Evolutionary conservation across 805 yeast genomes (phyloP).

Genomic region (Wickerhamia fluorescens): DNA sequence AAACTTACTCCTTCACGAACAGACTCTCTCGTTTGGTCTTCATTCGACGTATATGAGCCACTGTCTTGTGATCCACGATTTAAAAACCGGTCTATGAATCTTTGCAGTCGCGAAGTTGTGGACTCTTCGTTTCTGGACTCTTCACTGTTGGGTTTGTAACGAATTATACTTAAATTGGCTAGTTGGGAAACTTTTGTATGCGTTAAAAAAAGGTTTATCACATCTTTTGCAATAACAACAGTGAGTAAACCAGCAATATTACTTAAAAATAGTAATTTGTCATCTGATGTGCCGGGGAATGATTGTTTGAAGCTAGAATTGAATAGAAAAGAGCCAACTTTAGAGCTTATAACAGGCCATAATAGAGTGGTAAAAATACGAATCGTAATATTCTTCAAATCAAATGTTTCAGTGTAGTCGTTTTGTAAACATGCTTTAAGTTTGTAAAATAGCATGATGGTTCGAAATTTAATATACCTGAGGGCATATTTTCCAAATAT

Average conservation of each 20-base stretch:
- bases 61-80: no score
- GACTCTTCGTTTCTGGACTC: no score
- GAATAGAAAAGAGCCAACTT: conserved; percentile 18
- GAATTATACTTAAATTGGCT: no score
- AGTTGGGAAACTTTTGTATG: conserved; percentile 23
- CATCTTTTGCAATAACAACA: conserved; percentile 31
- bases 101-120: no score
- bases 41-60: no score
- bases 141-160: no score
- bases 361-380: conserved; percentile 25
- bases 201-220: conserved; percentile 21
- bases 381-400: conserved; percentile 17
- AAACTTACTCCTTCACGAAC: no score
- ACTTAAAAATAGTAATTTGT: conserved; percentile 18
- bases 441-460: no score
- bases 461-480: no score
- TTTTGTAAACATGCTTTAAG: conserved; percentile 26
- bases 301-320: conserved; percentile 11
- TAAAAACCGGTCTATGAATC: no score
- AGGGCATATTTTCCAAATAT: no score
- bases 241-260: conserved; percentile 26
- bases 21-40: no score
- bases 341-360: conserved; percentile 35
- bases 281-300: conserved; percentile 6
- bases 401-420: conserved; percentile 25